Conservation (phyloP, 129 eudicot genomes). For the Arctium lappa region DNA sequence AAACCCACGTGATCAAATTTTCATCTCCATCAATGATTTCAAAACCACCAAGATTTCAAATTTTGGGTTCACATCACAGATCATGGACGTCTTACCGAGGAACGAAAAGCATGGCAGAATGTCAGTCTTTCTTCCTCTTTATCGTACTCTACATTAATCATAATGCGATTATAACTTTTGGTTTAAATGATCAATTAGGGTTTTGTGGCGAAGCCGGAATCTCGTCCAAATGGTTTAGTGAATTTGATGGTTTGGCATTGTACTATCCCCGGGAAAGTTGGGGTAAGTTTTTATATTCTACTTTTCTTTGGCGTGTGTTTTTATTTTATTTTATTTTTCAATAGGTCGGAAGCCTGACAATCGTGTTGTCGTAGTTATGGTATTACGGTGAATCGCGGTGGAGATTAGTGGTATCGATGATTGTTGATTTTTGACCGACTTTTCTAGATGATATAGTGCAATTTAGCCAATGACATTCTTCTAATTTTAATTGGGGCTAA, state of each 20-base stretch:
- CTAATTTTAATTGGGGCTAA: neutral
- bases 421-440: neutral
- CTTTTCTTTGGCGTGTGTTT: neutral
- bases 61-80: too few species aligned
- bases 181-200: neutral
- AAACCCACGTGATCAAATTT: too few species aligned
- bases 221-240: conserved; percentile 45
- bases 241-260: conserved; percentile 64
- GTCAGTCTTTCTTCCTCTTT: neutral
- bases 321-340: too few species aligned
- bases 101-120: conserved; percentile 24
- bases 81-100: conserved; percentile 21
- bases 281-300: conserved; percentile 23
- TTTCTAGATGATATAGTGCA: too few species aligned
- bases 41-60: too few species aligned
- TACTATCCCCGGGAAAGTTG: conserved; percentile 49
- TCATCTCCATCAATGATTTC: too few species aligned
- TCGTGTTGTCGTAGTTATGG: neutral
- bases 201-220: conserved; percentile 27
- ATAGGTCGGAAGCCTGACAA: neutral
- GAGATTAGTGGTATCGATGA: neutral
- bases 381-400: neutral
- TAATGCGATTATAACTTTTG: neutral
- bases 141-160: neutral
- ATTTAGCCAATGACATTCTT: neutral